Evolutionary conservation across 1,284 basidiomycete species (phyloP).

Genomic region (Leccinum huronense): DNA sequence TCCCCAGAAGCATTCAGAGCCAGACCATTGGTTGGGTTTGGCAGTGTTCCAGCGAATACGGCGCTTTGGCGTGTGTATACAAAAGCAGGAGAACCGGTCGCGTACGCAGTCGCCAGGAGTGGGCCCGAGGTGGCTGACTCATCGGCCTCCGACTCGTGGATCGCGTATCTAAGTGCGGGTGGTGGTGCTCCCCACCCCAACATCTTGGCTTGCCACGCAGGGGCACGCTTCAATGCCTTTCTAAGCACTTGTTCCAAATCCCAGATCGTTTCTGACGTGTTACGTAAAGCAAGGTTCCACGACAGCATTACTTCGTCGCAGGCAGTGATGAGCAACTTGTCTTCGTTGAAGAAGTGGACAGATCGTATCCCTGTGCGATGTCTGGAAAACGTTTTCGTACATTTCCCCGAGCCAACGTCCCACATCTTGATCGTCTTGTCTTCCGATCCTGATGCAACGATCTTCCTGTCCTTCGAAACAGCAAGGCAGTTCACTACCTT

Average conservation of each 20-base stretch:
- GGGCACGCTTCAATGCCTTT: background rate
- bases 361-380: slow-evolving; percentile 18
- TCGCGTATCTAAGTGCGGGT: background rate
- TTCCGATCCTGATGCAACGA: slow-evolving; percentile 20
- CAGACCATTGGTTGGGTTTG: background rate
- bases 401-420: slow-evolving; percentile 19
- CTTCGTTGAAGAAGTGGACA: slow-evolving; percentile 18
- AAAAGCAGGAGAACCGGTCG: slow-evolving; percentile 11
- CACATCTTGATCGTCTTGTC: slow-evolving; percentile 29
- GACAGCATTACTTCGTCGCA: slow-evolving; percentile 16
- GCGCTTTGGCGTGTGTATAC: background rate
- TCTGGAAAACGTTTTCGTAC: slow-evolving; percentile 18
- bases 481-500: slow-evolving; percentile 22
- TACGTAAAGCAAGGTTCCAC: slow-evolving; percentile 16
- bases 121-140: background rate
- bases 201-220: slow-evolving; percentile 13
- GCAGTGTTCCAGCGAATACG: slow-evolving; percentile 5
- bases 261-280: slow-evolving; percentile 13
- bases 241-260: background rate
- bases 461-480: slow-evolving; percentile 18
- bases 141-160: background rate
- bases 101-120: slow-evolving; percentile 1
- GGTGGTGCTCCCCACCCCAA: slow-evolving; percentile 16
- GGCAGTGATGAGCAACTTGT: slow-evolving; percentile 15
- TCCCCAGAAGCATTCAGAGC: slow-evolving; percentile 1